Percentiles rank a stretch among this genome's conserved stretches.
These are phyloP conservation scores for Podospora didyma DNA, from an alignment of 495 filamentous ascomycete genomes.

Conservation along the genomic window DNA sequence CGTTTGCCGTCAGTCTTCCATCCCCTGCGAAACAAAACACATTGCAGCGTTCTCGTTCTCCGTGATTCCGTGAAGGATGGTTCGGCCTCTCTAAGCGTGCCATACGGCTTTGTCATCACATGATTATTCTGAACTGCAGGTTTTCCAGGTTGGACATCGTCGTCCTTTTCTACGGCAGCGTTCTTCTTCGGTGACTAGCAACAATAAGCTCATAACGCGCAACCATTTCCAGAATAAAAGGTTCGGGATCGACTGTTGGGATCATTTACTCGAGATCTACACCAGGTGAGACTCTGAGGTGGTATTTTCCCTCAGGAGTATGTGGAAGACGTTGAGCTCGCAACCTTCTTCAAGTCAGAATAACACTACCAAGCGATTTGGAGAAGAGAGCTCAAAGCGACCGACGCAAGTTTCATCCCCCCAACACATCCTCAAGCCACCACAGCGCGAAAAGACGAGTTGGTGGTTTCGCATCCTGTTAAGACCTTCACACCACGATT, in stretches of 20 bases:
- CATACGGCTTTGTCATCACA: not conserved
- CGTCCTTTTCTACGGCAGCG: not conserved
- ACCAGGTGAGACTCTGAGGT: conserved; percentile 10
- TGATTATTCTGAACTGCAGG: conserved; percentile 8
- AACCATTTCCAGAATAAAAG: conserved; percentile 4
- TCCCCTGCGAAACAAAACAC: no score
- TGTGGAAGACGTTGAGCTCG: conserved; percentile 7
- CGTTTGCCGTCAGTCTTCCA: no score
- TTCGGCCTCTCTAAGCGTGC: not conserved
- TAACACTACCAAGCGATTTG: not conserved
- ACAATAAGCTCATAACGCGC: not conserved
- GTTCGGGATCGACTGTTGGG: conserved; percentile 19
- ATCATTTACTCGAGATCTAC: conserved; percentile 13
- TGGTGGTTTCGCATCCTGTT: conserved; percentile 22
- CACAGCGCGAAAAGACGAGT: not conserved
- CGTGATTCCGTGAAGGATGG: not conserved
- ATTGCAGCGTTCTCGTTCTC: no score
- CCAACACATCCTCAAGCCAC: conserved; percentile 14
- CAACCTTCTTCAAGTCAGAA: not conserved
- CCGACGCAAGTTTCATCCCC: conserved; percentile 21
- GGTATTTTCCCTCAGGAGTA: conserved; percentile 13
- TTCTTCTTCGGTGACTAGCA: not conserved
- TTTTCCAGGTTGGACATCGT: not conserved
- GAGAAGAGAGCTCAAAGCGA: not conserved
- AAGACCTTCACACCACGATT: conserved; percentile 18